Conservation (phyloP, 2,329 filamentous ascomycete genomes). For the Pyricularia pennisetigena region DNA sequence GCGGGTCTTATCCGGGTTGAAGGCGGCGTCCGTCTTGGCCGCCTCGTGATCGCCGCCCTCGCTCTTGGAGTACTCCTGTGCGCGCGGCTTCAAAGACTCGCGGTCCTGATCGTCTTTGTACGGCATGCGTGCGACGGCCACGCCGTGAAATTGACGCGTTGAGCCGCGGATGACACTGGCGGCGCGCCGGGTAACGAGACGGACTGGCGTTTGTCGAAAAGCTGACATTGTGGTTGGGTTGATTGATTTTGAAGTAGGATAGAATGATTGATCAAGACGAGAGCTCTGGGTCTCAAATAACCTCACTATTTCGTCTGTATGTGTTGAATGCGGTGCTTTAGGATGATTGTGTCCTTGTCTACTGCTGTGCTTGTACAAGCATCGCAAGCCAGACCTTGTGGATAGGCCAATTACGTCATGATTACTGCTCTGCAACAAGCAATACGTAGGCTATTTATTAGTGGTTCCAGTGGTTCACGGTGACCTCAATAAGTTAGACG, state of each 20-base stretch:
- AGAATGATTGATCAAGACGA: background rate
- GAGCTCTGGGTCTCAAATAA: background rate
- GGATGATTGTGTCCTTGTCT: background rate
- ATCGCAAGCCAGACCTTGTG: too few species aligned
- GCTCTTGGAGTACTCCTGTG: slow-evolving; percentile 58
- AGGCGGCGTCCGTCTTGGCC: slow-evolving; percentile 50
- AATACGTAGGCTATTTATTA: background rate
- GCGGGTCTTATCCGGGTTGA: slow-evolving; percentile 55
- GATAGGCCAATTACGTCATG: background rate
- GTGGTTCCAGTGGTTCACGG: background rate
- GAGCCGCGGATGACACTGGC: background rate
- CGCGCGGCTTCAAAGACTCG: slow-evolving; percentile 52
- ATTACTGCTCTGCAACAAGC: background rate
- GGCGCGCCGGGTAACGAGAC: background rate
- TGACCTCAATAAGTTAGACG: background rate
- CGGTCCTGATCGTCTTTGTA: slow-evolving; percentile 48
- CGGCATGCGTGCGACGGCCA: slow-evolving; percentile 16
- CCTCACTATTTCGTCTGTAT: background rate
- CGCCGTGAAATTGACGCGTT: slow-evolving; percentile 22
- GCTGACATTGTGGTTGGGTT: background rate
- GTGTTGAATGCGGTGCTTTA: background rate
- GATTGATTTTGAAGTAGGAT: background rate
- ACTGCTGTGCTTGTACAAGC: background rate
- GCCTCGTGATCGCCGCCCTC: slow-evolving; percentile 41
- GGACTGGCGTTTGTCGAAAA: background rate